Conservation (phyloP, 495 filamentous ascomycete species). For the Achaetomiella virescens region DNA sequence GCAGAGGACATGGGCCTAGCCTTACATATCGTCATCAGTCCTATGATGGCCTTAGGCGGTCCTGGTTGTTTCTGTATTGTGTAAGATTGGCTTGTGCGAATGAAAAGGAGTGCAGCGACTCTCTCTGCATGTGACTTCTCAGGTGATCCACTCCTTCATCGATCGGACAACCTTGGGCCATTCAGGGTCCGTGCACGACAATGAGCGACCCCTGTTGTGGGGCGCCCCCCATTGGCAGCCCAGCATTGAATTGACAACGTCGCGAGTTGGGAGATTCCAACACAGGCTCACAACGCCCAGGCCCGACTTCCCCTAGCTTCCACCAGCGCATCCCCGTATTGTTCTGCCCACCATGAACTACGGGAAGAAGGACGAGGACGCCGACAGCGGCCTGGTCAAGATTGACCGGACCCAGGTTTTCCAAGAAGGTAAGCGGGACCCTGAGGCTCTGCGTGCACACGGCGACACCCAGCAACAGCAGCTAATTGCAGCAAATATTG, state of each 20-base stretch:
- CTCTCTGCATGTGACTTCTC: conserved; percentile 6
- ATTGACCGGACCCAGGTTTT: conserved; percentile 97
- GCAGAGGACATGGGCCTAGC: too few relatives aligned
- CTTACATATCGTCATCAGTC: too few relatives aligned
- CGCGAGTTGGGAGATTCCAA: conserved; percentile 30
- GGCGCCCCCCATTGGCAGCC: conserved; percentile 9
- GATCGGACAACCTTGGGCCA: not conserved
- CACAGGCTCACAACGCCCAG: conserved; percentile 11
- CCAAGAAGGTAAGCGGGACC: conserved; percentile 75
- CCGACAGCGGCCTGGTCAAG: conserved; percentile 84
- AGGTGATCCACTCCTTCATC: not conserved
- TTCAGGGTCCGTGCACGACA: conserved; percentile 6
- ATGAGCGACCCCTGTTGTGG: conserved; percentile 5
- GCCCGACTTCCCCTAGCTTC: conserved; percentile 17
- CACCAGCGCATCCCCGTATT: conserved; percentile 16
- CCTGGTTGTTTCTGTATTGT: too few relatives aligned
- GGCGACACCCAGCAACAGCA: conserved; percentile 1
- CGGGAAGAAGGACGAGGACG: conserved; percentile 98
- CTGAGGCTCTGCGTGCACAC: not conserved
- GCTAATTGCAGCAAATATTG: conserved; percentile 18
- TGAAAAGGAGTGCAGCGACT: not conserved
- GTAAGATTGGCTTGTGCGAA: not conserved
- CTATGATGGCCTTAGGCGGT: too few relatives aligned
- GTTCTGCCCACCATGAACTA: conserved; percentile 69
- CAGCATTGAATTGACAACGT: conserved; percentile 31